Evolutionary conservation across 345 rosid genomes (phyloP).

Genomic region (Luvunga scandens): DNA sequence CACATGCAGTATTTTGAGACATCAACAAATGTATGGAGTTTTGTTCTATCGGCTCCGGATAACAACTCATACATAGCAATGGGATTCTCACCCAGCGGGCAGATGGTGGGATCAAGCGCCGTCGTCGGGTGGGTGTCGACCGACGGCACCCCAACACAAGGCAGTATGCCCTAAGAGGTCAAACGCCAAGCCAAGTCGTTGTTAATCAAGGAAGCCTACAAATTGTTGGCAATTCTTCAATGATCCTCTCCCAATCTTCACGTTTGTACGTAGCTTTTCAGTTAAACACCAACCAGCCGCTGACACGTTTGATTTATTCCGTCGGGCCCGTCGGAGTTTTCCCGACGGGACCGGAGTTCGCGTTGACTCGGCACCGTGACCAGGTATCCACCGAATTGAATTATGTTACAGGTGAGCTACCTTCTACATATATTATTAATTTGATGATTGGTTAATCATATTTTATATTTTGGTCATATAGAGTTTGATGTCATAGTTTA

Average conservation of each 20-base stretch:
- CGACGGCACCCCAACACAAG: constrained; percentile 27
- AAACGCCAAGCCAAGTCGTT: constrained; percentile 31
- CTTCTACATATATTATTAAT: too few relatives aligned
- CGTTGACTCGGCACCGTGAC: constrained; percentile 50
- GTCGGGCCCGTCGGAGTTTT: constrained; percentile 45
- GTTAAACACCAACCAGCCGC: constrained; percentile 42
- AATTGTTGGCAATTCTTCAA: constrained; percentile 29
- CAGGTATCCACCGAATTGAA: constrained; percentile 46
- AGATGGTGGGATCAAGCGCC: constrained; percentile 77
- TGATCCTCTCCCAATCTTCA: constrained; percentile 42
- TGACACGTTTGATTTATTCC: constrained; percentile 47
- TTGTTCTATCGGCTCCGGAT: constrained; percentile 64
- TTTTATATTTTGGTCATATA: too few relatives aligned
- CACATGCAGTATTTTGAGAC: constrained; percentile 46
- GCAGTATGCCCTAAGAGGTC: constrained; percentile 51
- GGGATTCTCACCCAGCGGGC: constrained; percentile 64
- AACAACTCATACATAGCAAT: constrained; percentile 48
- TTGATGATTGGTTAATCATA: not conserved
- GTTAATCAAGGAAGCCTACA: constrained; percentile 56
- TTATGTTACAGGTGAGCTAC: constrained; percentile 56
- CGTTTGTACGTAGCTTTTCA: constrained; percentile 70
- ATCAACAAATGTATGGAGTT: constrained; percentile 54
- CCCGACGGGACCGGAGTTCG: constrained; percentile 44
- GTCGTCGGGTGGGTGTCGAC: constrained; percentile 71
- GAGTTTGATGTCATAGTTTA: too few relatives aligned